Percentiles rank a stretch among this genome's conserved stretches.
These are phyloP conservation scores for Capsella rubella DNA, from an alignment of 441 rosid species.

Conservation along the genomic window DNA sequence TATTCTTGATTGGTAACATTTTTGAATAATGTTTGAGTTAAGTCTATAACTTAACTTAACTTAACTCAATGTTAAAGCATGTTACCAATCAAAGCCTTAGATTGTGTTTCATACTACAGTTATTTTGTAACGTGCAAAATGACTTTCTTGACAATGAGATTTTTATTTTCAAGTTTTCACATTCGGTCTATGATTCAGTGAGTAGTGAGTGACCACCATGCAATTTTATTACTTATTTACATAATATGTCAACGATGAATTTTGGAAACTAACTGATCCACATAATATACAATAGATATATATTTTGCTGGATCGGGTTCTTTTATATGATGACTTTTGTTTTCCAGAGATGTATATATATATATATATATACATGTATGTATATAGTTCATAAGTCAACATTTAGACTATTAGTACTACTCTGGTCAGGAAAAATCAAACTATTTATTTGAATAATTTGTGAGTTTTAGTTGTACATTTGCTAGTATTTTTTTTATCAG, in stretches of 20 bases:
- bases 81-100: not conserved
- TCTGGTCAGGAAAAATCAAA: not conserved
- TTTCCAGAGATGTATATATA: not conserved
- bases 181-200: too few relatives aligned
- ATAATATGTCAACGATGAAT: too few relatives aligned
- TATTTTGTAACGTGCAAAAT: constrained; percentile 12
- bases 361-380: not conserved
- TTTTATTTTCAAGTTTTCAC: too few relatives aligned
- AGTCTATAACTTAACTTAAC: too few relatives aligned
- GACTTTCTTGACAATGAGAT: not conserved
- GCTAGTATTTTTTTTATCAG: not conserved
- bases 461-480: not conserved
- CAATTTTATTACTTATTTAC: too few relatives aligned
- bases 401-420: not conserved
- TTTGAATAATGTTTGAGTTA: too few relatives aligned
- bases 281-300: too few relatives aligned
- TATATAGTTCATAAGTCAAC: not conserved
- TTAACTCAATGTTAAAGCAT: too few relatives aligned
- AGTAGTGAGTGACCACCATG: too few relatives aligned
- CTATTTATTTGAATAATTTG: too few relatives aligned
- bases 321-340: not conserved
- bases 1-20: too few relatives aligned
- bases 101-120: not conserved
- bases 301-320: not conserved
- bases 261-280: too few relatives aligned